Conservation (phyloP, 2,329 filamentous ascomycete genomes). For the Pseudopyrenochaeta lycopersici region DNA sequence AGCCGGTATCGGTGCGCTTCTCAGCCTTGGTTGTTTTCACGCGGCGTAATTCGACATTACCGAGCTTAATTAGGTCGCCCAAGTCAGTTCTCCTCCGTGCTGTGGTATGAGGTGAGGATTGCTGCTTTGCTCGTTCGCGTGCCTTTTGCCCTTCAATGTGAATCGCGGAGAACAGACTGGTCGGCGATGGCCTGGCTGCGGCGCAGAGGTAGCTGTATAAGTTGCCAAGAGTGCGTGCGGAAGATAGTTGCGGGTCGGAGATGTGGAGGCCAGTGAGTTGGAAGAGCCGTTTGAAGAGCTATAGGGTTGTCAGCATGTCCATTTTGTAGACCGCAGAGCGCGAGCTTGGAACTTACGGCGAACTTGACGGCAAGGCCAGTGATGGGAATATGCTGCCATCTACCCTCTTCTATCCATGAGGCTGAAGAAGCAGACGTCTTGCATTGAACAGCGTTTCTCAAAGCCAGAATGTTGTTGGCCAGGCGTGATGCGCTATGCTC, state of each 20-base stretch:
- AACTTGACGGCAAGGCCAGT: slow-evolving; percentile 43
- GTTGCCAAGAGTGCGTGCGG: slow-evolving; percentile 46
- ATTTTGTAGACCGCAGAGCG: too few relatives aligned
- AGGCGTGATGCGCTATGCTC: slow-evolving; percentile 23
- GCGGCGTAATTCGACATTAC: slow-evolving; percentile 74
- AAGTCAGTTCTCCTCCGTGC: slow-evolving; percentile 23
- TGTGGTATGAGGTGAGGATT: not conserved
- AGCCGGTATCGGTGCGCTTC: slow-evolving; percentile 74
- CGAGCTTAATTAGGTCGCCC: slow-evolving; percentile 35
- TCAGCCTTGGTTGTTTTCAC: slow-evolving; percentile 75
- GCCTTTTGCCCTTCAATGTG: slow-evolving; percentile 32
- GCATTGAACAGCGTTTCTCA: slow-evolving; percentile 22
- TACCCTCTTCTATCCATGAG: slow-evolving; percentile 17
- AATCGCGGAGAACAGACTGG: slow-evolving; percentile 71
- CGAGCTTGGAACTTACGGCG: slow-evolving; percentile 36
- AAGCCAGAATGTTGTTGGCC: slow-evolving; percentile 20
- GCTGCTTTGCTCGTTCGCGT: slow-evolving; percentile 22
- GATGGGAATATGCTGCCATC: slow-evolving; percentile 40
- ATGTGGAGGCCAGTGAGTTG: slow-evolving; percentile 82
- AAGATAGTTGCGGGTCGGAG: slow-evolving; percentile 71
- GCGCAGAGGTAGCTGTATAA: slow-evolving; percentile 48
- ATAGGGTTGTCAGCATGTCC: slow-evolving; percentile 15
- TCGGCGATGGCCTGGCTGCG: slow-evolving; percentile 52
- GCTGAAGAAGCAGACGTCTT: slow-evolving; percentile 13
- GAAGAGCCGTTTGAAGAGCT: slow-evolving; percentile 83